Base-by-base conservation (phyloP, 768 basidiomycete genomes). In the Pisolithus tinctorius region DNA sequence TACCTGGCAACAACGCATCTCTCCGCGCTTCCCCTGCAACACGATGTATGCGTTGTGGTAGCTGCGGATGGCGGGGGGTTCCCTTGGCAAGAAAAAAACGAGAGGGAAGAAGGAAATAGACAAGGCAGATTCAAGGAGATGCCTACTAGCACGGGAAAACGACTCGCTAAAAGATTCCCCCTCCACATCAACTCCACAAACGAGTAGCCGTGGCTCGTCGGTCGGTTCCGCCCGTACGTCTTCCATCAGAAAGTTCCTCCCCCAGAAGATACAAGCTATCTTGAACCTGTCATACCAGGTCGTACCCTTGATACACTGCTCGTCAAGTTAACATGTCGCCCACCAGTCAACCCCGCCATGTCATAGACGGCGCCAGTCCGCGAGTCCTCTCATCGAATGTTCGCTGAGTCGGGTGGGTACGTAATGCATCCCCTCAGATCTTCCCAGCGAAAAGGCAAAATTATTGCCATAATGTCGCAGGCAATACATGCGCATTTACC, bases 401-500 rank as follows among this genome's bases (percentile, higher is more conserved):
- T 58, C 52, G 57, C 53, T 51, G 48, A 54, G 53, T 45, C 10
- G 14, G 10, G 13, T 9, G 14, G 13, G 57, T 57, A 66, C 63
- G 64, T 67, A 66, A 65, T 13, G 7, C 44, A 34, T 42, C 36
- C 48, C 42, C 44, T 44, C 50, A 65, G 63, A 66, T 66, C 65
- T 58, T 57, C 43, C 7, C 43, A 14, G 29, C 23, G 27, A 45
- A 45, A 45, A 45, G 43, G 43, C 43, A 45, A 45, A 45, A 26
- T 45, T 29, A 45, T 45, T 26, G 60, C 50, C 57, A 44, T 45
- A 34, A 34, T 50, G 6, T 34, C 47, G 42, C 31, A 64, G 64
- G 56, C 56, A 68, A 68, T 66, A 62, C 61, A 49, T 53, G 46
- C 42, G 47, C 17, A 47, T 55, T 67, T 63, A 65, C 57, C 25